Evolutionary conservation across 441 rosid genomes (phyloP).

Genomic region (Eruca vesicaria): DNA sequence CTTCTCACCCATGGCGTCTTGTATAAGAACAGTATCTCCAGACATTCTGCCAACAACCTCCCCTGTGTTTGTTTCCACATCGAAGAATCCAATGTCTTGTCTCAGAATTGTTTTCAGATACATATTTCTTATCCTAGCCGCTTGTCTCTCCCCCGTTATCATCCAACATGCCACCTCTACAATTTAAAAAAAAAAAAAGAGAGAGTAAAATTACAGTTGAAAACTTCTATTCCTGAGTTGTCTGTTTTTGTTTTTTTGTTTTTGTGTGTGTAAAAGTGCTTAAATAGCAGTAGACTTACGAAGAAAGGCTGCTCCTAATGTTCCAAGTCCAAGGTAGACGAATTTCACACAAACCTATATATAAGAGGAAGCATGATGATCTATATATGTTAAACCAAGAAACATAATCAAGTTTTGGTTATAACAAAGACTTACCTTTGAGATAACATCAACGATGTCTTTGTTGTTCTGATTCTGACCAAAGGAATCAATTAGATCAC

Average conservation of each 20-base stretch:
- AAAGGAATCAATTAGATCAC: conserved; percentile 53
- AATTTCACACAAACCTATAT: conserved; percentile 44
- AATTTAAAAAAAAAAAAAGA: background rate
- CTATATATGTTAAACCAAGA: background rate
- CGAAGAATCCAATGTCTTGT: conserved; percentile 62
- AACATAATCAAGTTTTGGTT: background rate
- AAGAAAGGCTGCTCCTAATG: conserved; percentile 44
- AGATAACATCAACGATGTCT: conserved; percentile 41
- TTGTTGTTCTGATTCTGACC: conserved; percentile 48
- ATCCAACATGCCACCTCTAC: conserved; percentile 69
- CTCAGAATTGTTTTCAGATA: conserved; percentile 57
- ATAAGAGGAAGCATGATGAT: background rate
- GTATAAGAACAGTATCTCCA: conserved; percentile 65
- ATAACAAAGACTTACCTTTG: conserved; percentile 40
- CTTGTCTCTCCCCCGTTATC: conserved; percentile 66
- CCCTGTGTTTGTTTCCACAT: conserved; percentile 53
- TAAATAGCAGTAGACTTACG: conserved; percentile 33
- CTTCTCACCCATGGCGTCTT: conserved; percentile 76
- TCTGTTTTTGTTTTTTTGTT: background rate
- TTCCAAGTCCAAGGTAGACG: conserved; percentile 48
- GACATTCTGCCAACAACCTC: conserved; percentile 69
- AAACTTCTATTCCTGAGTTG: background rate
- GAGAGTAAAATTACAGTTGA: background rate
- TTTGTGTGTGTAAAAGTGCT: background rate
- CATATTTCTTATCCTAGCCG: conserved; percentile 49